Base-by-base conservation (phyloP, 169 alveolate genomes). In the Eimeria acervulina region DNA sequence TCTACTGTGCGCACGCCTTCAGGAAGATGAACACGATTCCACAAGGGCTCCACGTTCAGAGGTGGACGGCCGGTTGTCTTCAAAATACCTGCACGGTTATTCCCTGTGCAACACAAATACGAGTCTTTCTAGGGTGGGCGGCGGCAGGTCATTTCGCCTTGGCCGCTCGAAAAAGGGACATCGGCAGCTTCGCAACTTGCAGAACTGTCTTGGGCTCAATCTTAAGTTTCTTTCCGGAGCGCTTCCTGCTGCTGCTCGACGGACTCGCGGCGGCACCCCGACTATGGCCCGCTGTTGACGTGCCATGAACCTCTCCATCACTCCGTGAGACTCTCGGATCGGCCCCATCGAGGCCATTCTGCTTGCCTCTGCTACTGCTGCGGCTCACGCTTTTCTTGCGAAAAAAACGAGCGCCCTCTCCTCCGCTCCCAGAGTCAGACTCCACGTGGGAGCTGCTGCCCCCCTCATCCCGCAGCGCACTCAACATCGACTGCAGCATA, bases 131-230 rank as follows among this genome's bases (percentile, higher is more conserved):
- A 63, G 28, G 21, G n/a, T 38, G 94, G 36, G 63, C 81, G 83
- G 83, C 92, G 42, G 52, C 94, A 38, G 61, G 83, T 87, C 94
- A 94, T 55, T 94, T 94, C 68, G 96, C 96, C 91, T 94, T 94
- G 68, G 96, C 96, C 40, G 94, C 96, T 31, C 96, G 93, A n/a
- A 94, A 94, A 81, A 94, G 96, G 70, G 96, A 61, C 89, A 94
- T 94, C 21, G 96, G 96, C 87, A 94, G 94, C 96, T 68, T 81
- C 90, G 96, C 96, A 74, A 94, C 96, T 66, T 94, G 93, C 94
- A 94, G 93, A 47, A 94, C 96, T 47, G 93, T 94, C 96, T 94
- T 94, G 51, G 96, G 93, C 81, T 94, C 96, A 33, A 94, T 70
- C 74, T 94, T 94, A 21, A 94, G 94, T 38, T 94, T 94, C 96